phyloP scores from a whole-genome alignment of 306 rosid genomes.

The Cercis canadensis region DNA sequence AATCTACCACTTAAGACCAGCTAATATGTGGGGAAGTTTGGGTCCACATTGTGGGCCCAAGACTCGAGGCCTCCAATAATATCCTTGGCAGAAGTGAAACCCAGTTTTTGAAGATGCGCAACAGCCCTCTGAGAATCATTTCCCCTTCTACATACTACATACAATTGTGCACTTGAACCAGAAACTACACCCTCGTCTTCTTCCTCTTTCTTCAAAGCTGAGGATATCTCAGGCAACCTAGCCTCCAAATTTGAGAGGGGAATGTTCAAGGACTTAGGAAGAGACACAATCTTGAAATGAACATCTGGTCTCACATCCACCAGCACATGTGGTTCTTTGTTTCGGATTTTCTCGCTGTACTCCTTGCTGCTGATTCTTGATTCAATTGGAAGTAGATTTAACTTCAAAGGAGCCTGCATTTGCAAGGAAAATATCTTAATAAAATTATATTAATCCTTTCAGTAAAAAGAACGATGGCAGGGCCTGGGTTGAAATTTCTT shows the following conservation, averaged over 20 bases:
- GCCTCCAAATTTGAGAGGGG: constrained; percentile 75
- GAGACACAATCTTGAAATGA: constrained; percentile 88
- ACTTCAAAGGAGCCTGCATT: constrained; percentile 76
- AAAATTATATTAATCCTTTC: neutral
- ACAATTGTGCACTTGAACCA: constrained; percentile 29
- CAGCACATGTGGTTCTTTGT: constrained; percentile 68
- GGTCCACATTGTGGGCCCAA: constrained; percentile 82
- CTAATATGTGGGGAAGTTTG: constrained; percentile 65
- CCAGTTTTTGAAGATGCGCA: constrained; percentile 73
- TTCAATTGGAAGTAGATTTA: constrained; percentile 66
- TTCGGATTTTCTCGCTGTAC: constrained; percentile 55
- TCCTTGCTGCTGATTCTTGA: constrained; percentile 79
- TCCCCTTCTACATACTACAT: constrained; percentile 89
- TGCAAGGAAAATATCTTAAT: constrained; percentile 7
- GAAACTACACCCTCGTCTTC: neutral
- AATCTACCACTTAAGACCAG: neutral
- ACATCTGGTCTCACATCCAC: constrained; percentile 86
- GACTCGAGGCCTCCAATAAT: constrained; percentile 85
- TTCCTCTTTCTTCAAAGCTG: constrained; percentile 29
- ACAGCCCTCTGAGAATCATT: constrained; percentile 98
- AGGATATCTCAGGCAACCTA: constrained; percentile 55
- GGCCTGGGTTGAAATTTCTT: neutral
- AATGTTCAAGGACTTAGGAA: constrained; percentile 81
- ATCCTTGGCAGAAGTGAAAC: constrained; percentile 78
- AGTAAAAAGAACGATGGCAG: neutral